These are phyloP conservation scores for Colletotrichum theobromicola DNA, from an alignment of 2,329 filamentous ascomycete species.

Conservation along the genomic window DNA sequence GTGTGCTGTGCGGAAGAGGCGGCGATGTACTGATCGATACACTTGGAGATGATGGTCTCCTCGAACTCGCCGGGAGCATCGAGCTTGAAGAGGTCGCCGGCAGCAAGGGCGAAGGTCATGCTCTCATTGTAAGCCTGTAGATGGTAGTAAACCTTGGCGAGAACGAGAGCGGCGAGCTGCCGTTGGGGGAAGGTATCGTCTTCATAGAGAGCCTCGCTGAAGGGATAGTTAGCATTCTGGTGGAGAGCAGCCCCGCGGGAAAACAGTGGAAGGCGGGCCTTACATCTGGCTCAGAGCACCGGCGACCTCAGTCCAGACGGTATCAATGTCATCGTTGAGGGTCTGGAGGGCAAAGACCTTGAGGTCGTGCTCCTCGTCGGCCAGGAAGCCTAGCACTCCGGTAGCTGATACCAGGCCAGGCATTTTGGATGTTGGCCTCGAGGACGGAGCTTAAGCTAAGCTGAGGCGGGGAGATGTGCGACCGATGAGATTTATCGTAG, in stretches of 20 bases:
- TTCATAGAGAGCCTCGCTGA: constrained; percentile 94
- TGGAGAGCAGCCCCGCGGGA: neutral
- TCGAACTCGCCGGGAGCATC: constrained; percentile 93
- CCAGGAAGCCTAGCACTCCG: constrained; percentile 92
- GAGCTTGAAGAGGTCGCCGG: constrained; percentile 93
- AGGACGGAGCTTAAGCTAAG: constrained; percentile 14
- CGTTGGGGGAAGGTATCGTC: constrained; percentile 94
- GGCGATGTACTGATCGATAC: constrained; percentile 95
- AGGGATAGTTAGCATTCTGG: constrained; percentile 11
- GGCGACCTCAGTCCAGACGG: constrained; percentile 97
- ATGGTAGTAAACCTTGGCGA: constrained; percentile 98
- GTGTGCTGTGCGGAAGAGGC: constrained; percentile 62
- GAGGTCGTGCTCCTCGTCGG: constrained; percentile 92
- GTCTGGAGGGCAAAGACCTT: constrained; percentile 94
- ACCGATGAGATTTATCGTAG: neutral
- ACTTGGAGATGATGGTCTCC: constrained; percentile 98
- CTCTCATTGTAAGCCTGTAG: constrained; percentile 99
- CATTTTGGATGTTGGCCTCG: constrained; percentile 60
- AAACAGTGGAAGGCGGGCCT: constrained; percentile 24
- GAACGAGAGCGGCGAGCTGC: constrained; percentile 90
- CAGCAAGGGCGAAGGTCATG: constrained; percentile 96
- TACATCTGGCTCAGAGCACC: constrained; percentile 93
- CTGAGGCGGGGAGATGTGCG: neutral
- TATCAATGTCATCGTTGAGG: constrained; percentile 94
- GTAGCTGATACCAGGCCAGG: constrained; percentile 92